Percentiles rank a stretch among this genome's conserved stretches.
Evolutionary conservation across 2,329 filamentous ascomycete species (phyloP).

Genomic region (Neodidymelliopsis sp.): DNA sequence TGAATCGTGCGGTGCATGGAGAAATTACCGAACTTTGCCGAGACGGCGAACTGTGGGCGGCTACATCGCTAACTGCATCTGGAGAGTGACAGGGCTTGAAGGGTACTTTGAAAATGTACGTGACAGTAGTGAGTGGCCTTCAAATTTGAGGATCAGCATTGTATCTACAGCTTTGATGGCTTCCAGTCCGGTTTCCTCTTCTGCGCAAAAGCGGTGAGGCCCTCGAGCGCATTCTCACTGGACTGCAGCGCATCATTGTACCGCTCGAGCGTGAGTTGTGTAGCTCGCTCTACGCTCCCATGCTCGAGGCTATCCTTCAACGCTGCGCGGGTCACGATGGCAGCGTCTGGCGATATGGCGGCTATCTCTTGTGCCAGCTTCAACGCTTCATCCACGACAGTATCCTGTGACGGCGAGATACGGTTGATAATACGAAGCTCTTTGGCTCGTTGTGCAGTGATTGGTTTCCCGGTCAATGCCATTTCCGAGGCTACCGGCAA

Average conservation of each 20-base stretch:
- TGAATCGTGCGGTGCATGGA: neutral
- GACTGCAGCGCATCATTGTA: conserved; percentile 52
- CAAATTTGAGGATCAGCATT: neutral
- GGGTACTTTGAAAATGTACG: neutral
- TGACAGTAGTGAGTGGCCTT: neutral
- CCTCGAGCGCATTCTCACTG: conserved; percentile 60
- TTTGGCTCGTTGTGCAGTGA: conserved; percentile 55
- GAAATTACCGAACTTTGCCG: conserved; percentile 25
- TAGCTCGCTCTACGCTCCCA: conserved; percentile 48
- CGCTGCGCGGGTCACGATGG: conserved; percentile 48
- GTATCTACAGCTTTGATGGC: conserved; percentile 55
- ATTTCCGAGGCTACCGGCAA: conserved; percentile 60
- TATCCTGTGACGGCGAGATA: conserved; percentile 46
- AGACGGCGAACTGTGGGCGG: neutral
- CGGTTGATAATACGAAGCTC: conserved; percentile 53
- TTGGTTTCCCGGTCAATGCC: conserved; percentile 56
- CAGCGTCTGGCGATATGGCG: conserved; percentile 47
- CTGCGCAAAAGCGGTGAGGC: conserved; percentile 60
- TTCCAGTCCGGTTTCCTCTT: conserved; percentile 60
- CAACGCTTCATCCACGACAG: conserved; percentile 46
- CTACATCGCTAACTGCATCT: conserved; percentile 3
- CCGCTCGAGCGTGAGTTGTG: conserved; percentile 53
- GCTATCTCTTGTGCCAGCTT: conserved; percentile 48
- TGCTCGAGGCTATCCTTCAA: conserved; percentile 46
- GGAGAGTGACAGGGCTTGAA: conserved; percentile 1